These are phyloP conservation scores for Cryptosporidium viatorum DNA, from an alignment of 169 alveolate species.

Conservation along the genomic window DNA sequence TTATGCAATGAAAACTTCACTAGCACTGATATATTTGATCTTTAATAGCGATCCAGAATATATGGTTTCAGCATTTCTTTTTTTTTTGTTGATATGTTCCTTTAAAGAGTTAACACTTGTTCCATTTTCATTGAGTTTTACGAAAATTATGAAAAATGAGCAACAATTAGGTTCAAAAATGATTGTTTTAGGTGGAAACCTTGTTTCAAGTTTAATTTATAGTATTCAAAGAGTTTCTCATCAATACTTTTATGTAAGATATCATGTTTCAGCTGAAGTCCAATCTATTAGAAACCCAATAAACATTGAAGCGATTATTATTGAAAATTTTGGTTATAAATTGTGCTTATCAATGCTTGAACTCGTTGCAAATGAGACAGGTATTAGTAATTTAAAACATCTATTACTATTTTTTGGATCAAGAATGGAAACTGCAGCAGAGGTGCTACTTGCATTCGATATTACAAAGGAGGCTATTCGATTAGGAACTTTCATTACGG, in stretches of 20 bases:
- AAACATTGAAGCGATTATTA: background rate
- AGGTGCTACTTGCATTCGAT: background rate
- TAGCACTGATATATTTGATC: background rate
- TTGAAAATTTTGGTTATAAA: background rate
- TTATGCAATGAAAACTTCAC: background rate
- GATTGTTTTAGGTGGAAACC: background rate
- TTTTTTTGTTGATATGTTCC: background rate
- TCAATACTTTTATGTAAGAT: background rate
- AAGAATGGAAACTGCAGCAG: background rate
- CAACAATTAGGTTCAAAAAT: background rate
- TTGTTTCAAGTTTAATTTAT: background rate
- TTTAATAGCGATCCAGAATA: background rate
- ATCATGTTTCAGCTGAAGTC: background rate
- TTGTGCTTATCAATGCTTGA: background rate
- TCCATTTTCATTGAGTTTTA: background rate
- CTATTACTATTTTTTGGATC: background rate
- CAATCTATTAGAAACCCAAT: background rate
- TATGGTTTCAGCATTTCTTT: background rate
- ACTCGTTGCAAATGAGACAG: background rate
- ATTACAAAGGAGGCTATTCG: background rate
- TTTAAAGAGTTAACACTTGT: background rate
- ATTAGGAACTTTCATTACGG: background rate
- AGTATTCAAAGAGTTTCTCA: background rate
- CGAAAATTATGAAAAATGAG: conserved; percentile 4
- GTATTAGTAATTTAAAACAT: background rate